Percentiles rank a stretch among this genome's conserved stretches.
Conservation (phyloP, 2,329 filamentous ascomycete genomes). For the Claviceps fusiformis region DNA sequence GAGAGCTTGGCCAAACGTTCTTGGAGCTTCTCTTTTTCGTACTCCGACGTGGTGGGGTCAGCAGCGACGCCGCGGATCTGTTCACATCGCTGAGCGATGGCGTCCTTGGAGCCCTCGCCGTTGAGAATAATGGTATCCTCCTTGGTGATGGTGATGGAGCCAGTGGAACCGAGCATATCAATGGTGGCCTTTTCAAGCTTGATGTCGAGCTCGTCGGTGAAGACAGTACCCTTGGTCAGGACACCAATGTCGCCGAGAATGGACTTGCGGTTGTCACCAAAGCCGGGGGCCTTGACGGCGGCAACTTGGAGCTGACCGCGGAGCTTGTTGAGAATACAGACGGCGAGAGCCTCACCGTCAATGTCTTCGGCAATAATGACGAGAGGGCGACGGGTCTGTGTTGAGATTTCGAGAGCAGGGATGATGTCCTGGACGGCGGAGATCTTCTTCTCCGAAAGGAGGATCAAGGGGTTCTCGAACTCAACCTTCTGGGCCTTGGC, state of each 20-base stretch:
- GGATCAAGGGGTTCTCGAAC: conserved; percentile 97
- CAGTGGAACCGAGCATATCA: conserved; percentile 92
- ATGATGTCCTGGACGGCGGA: conserved; percentile 98
- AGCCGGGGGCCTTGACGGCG: conserved; percentile 96
- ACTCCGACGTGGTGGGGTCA: conserved; percentile 89
- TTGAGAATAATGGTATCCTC: conserved; percentile 99
- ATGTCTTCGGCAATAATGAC: conserved; percentile 99
- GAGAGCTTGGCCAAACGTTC: conserved; percentile 99
- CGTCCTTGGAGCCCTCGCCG: conserved; percentile 89
- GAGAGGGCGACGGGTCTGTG: conserved; percentile 84
- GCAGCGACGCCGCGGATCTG: conserved; percentile 96
- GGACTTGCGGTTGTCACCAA: conserved; percentile 99
- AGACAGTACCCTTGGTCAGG: conserved; percentile 93
- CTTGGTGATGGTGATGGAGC: conserved; percentile 99
- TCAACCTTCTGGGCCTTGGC: conserved; percentile 97
- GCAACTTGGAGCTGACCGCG: conserved; percentile 97
- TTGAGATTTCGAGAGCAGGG: conserved; percentile 91
- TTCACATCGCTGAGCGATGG: conserved; percentile 89
- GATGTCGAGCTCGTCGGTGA: conserved; percentile 94
- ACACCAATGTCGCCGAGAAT: conserved; percentile 95
- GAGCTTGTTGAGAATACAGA: conserved; percentile 99
- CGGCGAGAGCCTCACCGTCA: conserved; percentile 92
- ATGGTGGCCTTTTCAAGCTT: conserved; percentile 97
- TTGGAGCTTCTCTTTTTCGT: conserved; percentile 99
- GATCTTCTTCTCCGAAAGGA: conserved; percentile 99